phyloP scores from a whole-genome alignment of 2,329 filamentous ascomycete genomes.

The Cordyceps sp. region DNA sequence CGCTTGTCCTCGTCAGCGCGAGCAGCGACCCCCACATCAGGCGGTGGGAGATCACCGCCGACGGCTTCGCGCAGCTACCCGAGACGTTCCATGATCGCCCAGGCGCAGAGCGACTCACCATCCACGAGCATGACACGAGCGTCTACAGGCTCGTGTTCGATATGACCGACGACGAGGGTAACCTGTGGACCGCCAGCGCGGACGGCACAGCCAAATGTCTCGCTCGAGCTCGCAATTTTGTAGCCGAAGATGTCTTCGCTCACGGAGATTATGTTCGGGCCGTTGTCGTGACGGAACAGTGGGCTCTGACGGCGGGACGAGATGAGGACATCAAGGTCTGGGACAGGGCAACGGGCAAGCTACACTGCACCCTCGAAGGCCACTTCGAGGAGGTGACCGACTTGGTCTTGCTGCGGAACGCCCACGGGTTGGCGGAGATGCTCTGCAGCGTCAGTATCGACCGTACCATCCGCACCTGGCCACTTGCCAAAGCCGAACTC shows the following conservation, averaged over 20 bases:
- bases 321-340: conserved; percentile 88
- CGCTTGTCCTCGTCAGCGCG: conserved; percentile 54
- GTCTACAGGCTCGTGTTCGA: conserved; percentile 72
- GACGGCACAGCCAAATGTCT: conserved; percentile 80
- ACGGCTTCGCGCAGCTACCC: conserved; percentile 35
- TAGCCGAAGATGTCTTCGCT: conserved; percentile 50
- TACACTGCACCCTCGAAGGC: conserved; percentile 59
- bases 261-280: conserved; percentile 88
- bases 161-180: conserved; percentile 38
- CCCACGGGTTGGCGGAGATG: conserved; percentile 18
- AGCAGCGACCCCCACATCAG: conserved; percentile 70
- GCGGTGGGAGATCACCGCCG: conserved; percentile 48
- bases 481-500: conserved; percentile 44
- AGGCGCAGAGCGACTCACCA: conserved; percentile 28
- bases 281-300: conserved; percentile 56
- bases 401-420: conserved; percentile 41
- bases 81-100: conserved; percentile 25
- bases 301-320: conserved; percentile 74
- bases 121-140: conserved; percentile 77
- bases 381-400: conserved; percentile 92
- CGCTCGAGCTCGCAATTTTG: conserved; percentile 50
- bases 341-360: conserved; percentile 56
- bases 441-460: conserved; percentile 81
- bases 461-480: conserved; percentile 74
- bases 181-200: conserved; percentile 85